Percentiles rank a stretch among this genome's conserved stretches.
phyloP scores from a whole-genome alignment of 148 eudicot species.

The Linanthus parryae region DNA sequence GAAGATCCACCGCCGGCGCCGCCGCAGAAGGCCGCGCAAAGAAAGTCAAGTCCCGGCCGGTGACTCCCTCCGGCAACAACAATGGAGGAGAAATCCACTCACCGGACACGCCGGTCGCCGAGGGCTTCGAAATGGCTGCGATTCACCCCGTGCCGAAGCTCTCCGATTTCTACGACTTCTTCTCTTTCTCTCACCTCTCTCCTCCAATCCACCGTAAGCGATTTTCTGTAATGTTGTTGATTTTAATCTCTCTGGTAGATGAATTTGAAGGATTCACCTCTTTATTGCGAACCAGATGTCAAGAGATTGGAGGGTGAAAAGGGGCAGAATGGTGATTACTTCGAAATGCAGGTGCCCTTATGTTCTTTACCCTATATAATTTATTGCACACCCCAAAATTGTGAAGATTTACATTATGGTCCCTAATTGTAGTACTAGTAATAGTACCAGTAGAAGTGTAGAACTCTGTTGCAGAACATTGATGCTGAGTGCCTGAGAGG shows the following conservation, averaged over 20 bases:
- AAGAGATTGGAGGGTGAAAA: conserved; percentile 53
- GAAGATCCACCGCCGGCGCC: conserved; percentile 30
- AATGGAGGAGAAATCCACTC: conserved; percentile 19
- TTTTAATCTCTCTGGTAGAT: background rate
- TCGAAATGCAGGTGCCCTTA: conserved; percentile 69
- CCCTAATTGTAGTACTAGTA: no score
- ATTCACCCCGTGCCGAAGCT: conserved; percentile 87
- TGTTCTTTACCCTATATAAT: background rate
- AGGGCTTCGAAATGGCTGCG: conserved; percentile 82
- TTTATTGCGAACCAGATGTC: conserved; percentile 37
- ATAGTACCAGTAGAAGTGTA: background rate
- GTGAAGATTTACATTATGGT: no score
- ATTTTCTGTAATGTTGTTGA: background rate
- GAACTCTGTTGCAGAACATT: background rate
- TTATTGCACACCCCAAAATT: no score
- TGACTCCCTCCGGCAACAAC: conserved; percentile 17
- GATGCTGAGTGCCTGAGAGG: no score
- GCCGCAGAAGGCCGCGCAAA: conserved; percentile 29
- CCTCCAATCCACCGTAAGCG: conserved; percentile 67
- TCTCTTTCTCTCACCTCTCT: conserved; percentile 72
- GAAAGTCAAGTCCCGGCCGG: conserved; percentile 32
- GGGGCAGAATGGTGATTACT: conserved; percentile 72
- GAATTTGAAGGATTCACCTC: background rate
- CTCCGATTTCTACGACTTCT: conserved; percentile 87
- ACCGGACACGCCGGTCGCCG: conserved; percentile 30